Conservation (phyloP, 768 basidiomycete species). For the Inosperma sp. region DNA sequence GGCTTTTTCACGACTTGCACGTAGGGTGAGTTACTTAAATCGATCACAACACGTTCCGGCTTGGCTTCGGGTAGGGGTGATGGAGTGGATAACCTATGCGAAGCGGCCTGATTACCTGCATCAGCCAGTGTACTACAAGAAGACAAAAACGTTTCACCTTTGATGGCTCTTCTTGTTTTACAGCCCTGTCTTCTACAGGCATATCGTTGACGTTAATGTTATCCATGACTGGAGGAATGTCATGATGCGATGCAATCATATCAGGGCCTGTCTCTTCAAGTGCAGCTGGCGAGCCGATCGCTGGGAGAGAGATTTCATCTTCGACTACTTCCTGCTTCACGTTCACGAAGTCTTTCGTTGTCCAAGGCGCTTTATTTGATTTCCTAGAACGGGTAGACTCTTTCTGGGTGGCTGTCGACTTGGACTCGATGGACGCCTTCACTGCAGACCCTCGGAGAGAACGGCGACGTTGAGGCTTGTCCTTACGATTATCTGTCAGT, state of each 20-base stretch:
- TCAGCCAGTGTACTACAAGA: no score
- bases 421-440: no score
- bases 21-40: neutral
- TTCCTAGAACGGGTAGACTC: conserved; percentile 3
- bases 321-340: conserved; percentile 2
- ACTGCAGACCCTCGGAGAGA: no score
- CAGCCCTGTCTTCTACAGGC: no score
- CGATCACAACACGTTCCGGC: neutral
- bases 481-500: no score
- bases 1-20: neutral
- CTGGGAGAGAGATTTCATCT: neutral
- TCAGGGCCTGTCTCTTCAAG: neutral
- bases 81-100: neutral
- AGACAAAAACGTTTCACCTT: no score
- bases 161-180: no score
- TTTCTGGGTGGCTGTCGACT: neutral
- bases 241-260: no score
- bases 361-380: conserved; percentile 14
- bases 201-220: no score
- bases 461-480: no score
- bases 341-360: neutral
- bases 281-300: neutral
- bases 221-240: no score
- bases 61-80: neutral
- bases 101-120: no score